Evolutionary conservation across 2,329 filamentous ascomycete species (phyloP).

Genomic region (Trichoderma sp.): DNA sequence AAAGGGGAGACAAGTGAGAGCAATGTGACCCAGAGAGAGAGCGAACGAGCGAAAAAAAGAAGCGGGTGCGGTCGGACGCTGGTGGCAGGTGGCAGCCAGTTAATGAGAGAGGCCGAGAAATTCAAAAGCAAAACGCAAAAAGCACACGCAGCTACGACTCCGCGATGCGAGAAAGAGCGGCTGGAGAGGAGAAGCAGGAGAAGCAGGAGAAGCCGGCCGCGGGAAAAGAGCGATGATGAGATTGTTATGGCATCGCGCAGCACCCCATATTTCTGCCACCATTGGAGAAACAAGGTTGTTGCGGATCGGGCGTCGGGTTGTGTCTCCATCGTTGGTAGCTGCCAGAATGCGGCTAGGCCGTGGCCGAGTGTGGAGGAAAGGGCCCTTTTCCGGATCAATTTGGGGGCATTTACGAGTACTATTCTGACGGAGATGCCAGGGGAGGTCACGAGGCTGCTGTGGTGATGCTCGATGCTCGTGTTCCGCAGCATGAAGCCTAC

Average conservation of each 20-base stretch:
- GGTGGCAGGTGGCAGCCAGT: not conserved
- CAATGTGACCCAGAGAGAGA: conserved; percentile 5
- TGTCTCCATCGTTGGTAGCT: not conserved
- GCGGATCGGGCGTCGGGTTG: not conserved
- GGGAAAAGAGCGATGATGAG: not conserved
- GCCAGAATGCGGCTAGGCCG: conserved; percentile 11
- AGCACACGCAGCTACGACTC: not conserved
- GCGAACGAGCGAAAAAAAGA: not conserved
- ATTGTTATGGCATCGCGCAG: conserved; percentile 7
- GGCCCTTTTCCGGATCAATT: not conserved
- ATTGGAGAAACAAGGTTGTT: conserved; percentile 6
- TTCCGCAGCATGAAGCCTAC: too few species aligned
- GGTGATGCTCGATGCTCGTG: too few species aligned
- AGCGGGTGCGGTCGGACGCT: not conserved
- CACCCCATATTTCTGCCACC: not conserved
- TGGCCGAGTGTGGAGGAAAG: not conserved
- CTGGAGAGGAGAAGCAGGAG: not conserved
- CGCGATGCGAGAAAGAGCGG: conserved; percentile 10
- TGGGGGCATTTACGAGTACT: not conserved
- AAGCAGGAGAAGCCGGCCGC: not conserved
- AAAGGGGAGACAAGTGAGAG: conserved; percentile 9
- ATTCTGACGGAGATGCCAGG: not conserved
- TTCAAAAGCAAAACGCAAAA: not conserved
- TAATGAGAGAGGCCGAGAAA: conserved; percentile 1
- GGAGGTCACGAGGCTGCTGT: too few species aligned